Evolutionary conservation across 2,329 filamentous ascomycete species (phyloP).

Genomic region (Hypomyces perniciosus): DNA sequence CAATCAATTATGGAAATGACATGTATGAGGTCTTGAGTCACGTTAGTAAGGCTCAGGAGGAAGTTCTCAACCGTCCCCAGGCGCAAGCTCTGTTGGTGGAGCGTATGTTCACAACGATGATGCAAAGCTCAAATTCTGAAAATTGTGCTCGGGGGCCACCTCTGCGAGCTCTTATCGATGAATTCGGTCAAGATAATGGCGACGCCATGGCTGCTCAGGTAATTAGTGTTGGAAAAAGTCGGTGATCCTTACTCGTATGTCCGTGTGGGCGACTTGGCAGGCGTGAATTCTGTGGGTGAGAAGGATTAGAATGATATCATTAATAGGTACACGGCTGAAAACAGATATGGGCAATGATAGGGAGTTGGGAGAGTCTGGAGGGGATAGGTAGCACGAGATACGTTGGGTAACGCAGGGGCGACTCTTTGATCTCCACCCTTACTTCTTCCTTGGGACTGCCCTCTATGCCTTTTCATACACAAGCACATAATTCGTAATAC

Average conservation of each 20-base stretch:
- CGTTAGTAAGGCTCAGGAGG: slow-evolving; percentile 1
- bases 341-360: too few species aligned
- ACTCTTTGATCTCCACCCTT: too few species aligned
- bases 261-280: too few species aligned
- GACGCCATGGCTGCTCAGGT: slow-evolving; percentile 4
- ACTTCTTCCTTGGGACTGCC: too few species aligned
- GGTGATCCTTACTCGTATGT: neutral
- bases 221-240: neutral
- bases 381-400: too few species aligned
- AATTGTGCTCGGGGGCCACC: neutral
- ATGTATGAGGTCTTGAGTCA: neutral
- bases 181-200: slow-evolving; percentile 3
- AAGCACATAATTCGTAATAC: too few species aligned
- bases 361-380: too few species aligned
- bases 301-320: too few species aligned
- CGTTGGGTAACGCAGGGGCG: too few species aligned
- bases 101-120: slow-evolving; percentile 1
- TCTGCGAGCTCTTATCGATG: neutral
- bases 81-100: neutral
- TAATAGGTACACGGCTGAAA: too few species aligned
- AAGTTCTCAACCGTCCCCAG: neutral
- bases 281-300: too few species aligned
- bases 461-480: too few species aligned
- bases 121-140: neutral
- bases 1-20: neutral